These are phyloP conservation scores for Drosera capensis DNA, from an alignment of 148 eudicot genomes.

Conservation along the genomic window DNA sequence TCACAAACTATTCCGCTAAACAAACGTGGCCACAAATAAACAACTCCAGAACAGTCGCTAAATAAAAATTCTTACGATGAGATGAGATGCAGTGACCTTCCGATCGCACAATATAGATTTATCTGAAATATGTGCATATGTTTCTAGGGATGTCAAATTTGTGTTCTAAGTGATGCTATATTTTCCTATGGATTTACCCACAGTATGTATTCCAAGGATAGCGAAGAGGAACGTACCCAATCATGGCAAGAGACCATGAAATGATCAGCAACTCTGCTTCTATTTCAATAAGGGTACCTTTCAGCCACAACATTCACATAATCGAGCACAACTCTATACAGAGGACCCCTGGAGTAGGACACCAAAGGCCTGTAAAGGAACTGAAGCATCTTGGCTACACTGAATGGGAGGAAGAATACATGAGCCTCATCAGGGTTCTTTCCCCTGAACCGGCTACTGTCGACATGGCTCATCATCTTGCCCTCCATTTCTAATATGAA, in stretches of 20 bases:
- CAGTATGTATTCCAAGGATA: too few relatives aligned
- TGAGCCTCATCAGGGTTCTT: slow-evolving; percentile 33
- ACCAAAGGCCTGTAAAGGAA: slow-evolving; percentile 31
- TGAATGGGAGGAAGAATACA: slow-evolving; percentile 42
- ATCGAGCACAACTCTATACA: slow-evolving; percentile 37
- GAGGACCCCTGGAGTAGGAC: slow-evolving; percentile 18
- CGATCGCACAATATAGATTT: too few relatives aligned
- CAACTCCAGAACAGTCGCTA: too few relatives aligned
- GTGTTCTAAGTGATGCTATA: too few relatives aligned
- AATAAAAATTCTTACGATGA: too few relatives aligned
- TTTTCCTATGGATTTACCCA: too few relatives aligned
- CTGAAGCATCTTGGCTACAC: slow-evolving; percentile 24
- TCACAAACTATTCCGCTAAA: too few relatives aligned
- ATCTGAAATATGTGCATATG: too few relatives aligned
- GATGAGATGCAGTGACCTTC: too few relatives aligned
- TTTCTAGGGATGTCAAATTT: too few relatives aligned
- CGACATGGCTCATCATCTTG: too few relatives aligned
- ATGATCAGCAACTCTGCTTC: slow-evolving; percentile 56
- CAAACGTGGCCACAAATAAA: too few relatives aligned
- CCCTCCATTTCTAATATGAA: slow-evolving; percentile 36
- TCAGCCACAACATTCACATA: slow-evolving; percentile 26
- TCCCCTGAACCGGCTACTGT: slow-evolving; percentile 21
- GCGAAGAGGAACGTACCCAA: slow-evolving; percentile 64
- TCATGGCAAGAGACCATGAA: slow-evolving; percentile 65
- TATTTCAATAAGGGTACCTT: slow-evolving; percentile 43